These are phyloP conservation scores for Epichloe sp. DNA, from an alignment of 2,329 filamentous ascomycete genomes.

Conservation along the genomic window DNA sequence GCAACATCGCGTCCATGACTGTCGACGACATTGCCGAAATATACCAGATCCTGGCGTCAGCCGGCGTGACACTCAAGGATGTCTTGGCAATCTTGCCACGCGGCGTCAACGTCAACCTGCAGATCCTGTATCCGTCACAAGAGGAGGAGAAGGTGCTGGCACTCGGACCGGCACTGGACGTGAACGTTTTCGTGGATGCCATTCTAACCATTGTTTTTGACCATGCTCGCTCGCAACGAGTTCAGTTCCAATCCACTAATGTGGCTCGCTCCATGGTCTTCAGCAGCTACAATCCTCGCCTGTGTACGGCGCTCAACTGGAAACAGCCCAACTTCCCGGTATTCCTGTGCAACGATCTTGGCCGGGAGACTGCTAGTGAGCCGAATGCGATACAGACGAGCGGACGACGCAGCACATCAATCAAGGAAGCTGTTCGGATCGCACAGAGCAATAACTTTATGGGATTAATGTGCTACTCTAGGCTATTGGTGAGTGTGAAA, in stretches of 20 bases:
- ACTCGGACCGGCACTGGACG: conserved; percentile 62
- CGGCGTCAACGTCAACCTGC: conserved; percentile 80
- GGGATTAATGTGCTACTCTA: conserved; percentile 84
- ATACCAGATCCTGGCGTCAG: conserved; percentile 58
- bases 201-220: conserved; percentile 82
- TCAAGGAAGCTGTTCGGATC: conserved; percentile 89
- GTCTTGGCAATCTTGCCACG: conserved; percentile 63
- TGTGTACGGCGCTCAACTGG: conserved; percentile 95
- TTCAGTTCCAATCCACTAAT: conserved; percentile 51
- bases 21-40: conserved; percentile 47
- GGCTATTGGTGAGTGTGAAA: conserved; percentile 56
- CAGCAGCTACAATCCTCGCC: conserved; percentile 77
- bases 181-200: conserved; percentile 76
- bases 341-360: conserved; percentile 87
- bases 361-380: conserved; percentile 39
- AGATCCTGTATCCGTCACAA: conserved; percentile 71
- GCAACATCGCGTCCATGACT: conserved; percentile 30
- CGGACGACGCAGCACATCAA: conserved; percentile 64
- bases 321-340: conserved; percentile 98
- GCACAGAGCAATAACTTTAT: conserved; percentile 96
- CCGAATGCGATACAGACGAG: conserved; percentile 34
- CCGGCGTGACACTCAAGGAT: conserved; percentile 68
- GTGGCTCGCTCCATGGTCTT: conserved; percentile 82
- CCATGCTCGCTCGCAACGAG: conserved; percentile 59
- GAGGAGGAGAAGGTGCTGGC: conserved; percentile 58